Conservation (phyloP, 345 rosid species). For the Clarkia xantiana region DNA sequence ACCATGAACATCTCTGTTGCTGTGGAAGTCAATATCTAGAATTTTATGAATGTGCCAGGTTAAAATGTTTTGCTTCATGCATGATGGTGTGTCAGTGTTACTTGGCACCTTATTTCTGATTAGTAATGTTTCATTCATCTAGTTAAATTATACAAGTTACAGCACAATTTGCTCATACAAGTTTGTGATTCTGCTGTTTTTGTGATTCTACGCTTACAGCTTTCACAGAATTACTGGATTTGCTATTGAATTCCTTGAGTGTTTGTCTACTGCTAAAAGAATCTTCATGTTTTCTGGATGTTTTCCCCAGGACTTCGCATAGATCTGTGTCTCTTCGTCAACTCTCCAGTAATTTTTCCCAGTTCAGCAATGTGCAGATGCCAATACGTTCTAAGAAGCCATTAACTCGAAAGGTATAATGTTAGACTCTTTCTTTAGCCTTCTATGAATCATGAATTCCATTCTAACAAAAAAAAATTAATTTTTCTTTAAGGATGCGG, state of each 20-base stretch:
- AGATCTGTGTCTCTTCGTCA: slow-evolving; percentile 66
- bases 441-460: neutral
- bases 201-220: too few relatives aligned
- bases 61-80: too few relatives aligned
- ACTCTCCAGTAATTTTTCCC: slow-evolving; percentile 73
- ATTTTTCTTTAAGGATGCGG: slow-evolving; percentile 50
- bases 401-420: slow-evolving; percentile 52
- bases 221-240: too few relatives aligned
- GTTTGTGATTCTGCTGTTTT: too few relatives aligned
- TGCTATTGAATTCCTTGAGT: too few relatives aligned
- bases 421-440: neutral
- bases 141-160: neutral
- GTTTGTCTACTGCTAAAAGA: neutral
- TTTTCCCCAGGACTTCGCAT: slow-evolving; percentile 40
- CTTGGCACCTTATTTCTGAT: slow-evolving; percentile 3
- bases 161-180: too few relatives aligned
- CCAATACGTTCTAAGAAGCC: slow-evolving; percentile 67
- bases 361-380: slow-evolving; percentile 64
- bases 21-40: neutral
- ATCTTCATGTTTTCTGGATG: too few relatives aligned
- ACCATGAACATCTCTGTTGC: neutral
- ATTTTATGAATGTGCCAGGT: neutral
- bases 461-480: slow-evolving; percentile 4
- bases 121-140: neutral
- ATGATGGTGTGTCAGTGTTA: too few relatives aligned